phyloP scores from a whole-genome alignment of 164 flowering plant genomes.

The Piper longum region DNA sequence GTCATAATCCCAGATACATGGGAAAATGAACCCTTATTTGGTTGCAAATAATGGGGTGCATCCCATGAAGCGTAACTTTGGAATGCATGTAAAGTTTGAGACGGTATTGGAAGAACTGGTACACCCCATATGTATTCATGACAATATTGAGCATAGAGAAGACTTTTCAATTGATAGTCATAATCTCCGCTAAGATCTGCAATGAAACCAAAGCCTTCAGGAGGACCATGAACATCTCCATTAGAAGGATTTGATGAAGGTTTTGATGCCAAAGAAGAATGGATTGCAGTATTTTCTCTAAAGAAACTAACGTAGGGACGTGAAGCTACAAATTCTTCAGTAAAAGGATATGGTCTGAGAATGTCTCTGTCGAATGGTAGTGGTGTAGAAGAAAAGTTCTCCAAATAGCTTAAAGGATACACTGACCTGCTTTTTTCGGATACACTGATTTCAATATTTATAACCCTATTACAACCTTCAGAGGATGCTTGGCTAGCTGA shows the following conservation, averaged over 20 bases:
- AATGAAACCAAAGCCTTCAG: slow-evolving; percentile 16
- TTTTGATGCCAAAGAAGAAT: neutral
- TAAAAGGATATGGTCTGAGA: neutral
- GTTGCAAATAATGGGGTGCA: slow-evolving; percentile 12
- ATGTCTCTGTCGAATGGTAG: slow-evolving; percentile 5
- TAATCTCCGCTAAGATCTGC: slow-evolving; percentile 48
- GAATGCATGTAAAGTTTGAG: slow-evolving; percentile 2
- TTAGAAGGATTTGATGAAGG: slow-evolving; percentile 1
- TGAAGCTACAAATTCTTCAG: slow-evolving; percentile 3
- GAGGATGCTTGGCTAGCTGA: slow-evolving; percentile 4
- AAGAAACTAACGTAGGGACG: slow-evolving; percentile 1
- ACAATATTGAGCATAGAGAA: slow-evolving; percentile 25
- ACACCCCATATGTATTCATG: slow-evolving; percentile 17
- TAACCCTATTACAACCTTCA: slow-evolving; percentile 12
- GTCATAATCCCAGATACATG: slow-evolving; percentile 29
- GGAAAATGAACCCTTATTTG: slow-evolving; percentile 18
- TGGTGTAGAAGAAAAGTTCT: slow-evolving; percentile 5
- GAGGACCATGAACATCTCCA: slow-evolving; percentile 3
- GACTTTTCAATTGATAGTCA: slow-evolving; percentile 28
- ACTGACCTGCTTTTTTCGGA: neutral
- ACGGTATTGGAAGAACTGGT: slow-evolving; percentile 7
- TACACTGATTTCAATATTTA: slow-evolving; percentile 8
- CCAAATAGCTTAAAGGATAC: neutral
- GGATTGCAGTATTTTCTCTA: neutral
- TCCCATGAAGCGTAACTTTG: slow-evolving; percentile 19